A percentile compares a stretch with the other conserved stretches of the same genome.
Evolutionary conservation across 2,329 filamentous ascomycete species (phyloP).

Genomic region (Diaporthe helianthi): DNA sequence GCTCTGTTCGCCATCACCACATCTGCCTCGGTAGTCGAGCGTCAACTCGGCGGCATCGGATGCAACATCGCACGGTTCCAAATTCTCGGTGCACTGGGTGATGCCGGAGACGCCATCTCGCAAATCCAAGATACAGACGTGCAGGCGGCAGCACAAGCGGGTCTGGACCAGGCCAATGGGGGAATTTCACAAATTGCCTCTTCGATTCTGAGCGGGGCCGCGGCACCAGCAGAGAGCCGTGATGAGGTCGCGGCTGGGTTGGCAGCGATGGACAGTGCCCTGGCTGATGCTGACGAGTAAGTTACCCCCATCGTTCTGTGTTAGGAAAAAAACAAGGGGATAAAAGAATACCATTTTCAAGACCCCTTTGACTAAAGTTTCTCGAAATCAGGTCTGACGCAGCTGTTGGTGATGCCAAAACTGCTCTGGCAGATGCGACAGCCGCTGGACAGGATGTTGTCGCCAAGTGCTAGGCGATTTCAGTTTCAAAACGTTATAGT

Average conservation of each 20-base stretch:
- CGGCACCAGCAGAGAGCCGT: slow-evolving; percentile 11
- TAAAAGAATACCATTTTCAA: no score
- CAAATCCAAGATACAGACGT: not conserved
- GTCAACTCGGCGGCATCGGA: slow-evolving; percentile 9
- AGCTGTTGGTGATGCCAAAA: slow-evolving; percentile 17
- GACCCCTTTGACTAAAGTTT: not conserved
- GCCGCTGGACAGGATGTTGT: slow-evolving; percentile 22
- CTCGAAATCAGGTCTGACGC: slow-evolving; percentile 12
- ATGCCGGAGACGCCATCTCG: not conserved
- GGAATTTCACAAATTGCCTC: slow-evolving; percentile 15
- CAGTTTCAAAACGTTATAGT: not conserved
- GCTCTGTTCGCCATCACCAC: slow-evolving; percentile 13
- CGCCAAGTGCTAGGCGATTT: slow-evolving; percentile 1
- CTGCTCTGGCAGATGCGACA: slow-evolving; percentile 6
- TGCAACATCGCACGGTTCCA: slow-evolving; percentile 28
- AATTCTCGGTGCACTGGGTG: slow-evolving; percentile 11
- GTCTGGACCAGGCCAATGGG: slow-evolving; percentile 25
- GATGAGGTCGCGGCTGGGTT: slow-evolving; percentile 12
- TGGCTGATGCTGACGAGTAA: slow-evolving; percentile 25
- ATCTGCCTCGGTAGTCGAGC: slow-evolving; percentile 2
- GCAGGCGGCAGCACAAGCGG: slow-evolving; percentile 5
- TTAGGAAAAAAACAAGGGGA: not conserved
- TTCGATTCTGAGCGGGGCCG: not conserved
- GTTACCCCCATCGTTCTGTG: not conserved
- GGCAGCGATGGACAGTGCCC: slow-evolving; percentile 5